phyloP scores from a whole-genome alignment of 2,329 filamentous ascomycete species.

The Pyrenophora tritici-repentis region DNA sequence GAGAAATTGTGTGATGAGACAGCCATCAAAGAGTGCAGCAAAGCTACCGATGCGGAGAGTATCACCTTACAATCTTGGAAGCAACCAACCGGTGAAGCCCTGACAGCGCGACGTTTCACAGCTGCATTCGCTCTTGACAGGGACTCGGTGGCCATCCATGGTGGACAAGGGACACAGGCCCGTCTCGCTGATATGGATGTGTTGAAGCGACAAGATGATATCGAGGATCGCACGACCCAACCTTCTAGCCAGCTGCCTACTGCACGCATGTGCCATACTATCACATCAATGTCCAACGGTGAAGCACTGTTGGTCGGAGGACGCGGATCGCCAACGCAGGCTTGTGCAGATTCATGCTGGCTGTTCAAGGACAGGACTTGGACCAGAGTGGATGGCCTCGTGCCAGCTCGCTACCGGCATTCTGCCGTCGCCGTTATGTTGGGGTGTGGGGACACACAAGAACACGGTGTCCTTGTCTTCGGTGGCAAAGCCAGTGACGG shows the following conservation, averaged over 20 bases:
- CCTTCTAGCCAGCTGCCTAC: constrained; percentile 42
- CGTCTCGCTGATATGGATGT: constrained; percentile 54
- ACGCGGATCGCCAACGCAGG: constrained; percentile 72
- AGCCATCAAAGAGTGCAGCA: constrained; percentile 5
- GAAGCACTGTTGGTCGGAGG: constrained; percentile 75
- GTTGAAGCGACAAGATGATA: constrained; percentile 35
- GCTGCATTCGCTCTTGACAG: constrained; percentile 41
- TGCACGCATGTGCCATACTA: constrained; percentile 72
- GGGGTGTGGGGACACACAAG: constrained; percentile 50
- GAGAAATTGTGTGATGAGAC: constrained; percentile 9
- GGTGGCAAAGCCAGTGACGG: constrained; percentile 54
- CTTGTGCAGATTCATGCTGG: constrained; percentile 73
- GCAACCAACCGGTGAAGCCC: constrained; percentile 10
- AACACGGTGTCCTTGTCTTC: constrained; percentile 50
- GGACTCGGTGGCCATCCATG: constrained; percentile 48
- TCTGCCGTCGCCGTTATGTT: constrained; percentile 58
- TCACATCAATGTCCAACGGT: constrained; percentile 66
- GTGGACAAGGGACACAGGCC: constrained; percentile 55
- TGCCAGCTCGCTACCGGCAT: constrained; percentile 76
- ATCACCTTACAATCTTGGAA: constrained; percentile 24
- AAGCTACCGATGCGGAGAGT: constrained; percentile 9
- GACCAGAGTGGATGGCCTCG: constrained; percentile 68
- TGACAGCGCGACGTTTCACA: constrained; percentile 47
- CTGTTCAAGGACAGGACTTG: constrained; percentile 67
- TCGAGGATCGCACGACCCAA: constrained; percentile 25